Evolutionary conservation across 306 rosid genomes (phyloP), one percentile per base, ranked within the genome.

Genomic region (Hippophae rhamnoides): DNA sequence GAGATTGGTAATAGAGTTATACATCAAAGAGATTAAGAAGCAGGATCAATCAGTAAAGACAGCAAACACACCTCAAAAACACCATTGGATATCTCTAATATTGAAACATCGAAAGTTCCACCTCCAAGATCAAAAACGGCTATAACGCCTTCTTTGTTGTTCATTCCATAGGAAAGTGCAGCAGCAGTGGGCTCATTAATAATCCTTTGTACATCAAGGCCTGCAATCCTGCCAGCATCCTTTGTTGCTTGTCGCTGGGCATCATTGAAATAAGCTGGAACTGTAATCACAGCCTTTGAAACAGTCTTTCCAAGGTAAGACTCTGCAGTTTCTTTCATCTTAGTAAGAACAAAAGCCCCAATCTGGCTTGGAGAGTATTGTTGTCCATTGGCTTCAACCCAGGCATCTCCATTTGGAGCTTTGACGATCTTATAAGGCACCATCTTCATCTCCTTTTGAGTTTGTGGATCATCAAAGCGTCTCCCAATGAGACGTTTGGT

Each of bases 51-150:
- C 41, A 8, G 8, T 8, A 58, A 10, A 43, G 55, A 23, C 51
- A 55, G 26, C 2, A 3, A 1, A 46, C 75, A 62, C 64, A 86
- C 97, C 95, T 89, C 97, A 69, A 89, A 90, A 63, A 90, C 97
- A 61, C 97, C 97, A 74, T 84, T 86, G 13, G 97, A 90, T 53
- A 90, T 90, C 80, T 90, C 97, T 52, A 90, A 65, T 74, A 90
- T 86, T 73, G 97, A 90, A 41, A 90, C 97, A 79, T 90, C 97
- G 62, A 90, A 90, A 12, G 97, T 90, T 64, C 97, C 97, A 75
- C 97, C 97, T 9, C 97, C 97, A 60, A 90, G 97, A 67, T 90
- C 97, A 69, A 90, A 90, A 26, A 90, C 97, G 2, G 97, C 97
- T 49, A 90, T 90, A 8, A 86, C 82, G 48, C 97, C 97, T 67